Evolutionary conservation across 1,284 basidiomycete genomes (phyloP).

Genomic region (Irpex rosettiformis): DNA sequence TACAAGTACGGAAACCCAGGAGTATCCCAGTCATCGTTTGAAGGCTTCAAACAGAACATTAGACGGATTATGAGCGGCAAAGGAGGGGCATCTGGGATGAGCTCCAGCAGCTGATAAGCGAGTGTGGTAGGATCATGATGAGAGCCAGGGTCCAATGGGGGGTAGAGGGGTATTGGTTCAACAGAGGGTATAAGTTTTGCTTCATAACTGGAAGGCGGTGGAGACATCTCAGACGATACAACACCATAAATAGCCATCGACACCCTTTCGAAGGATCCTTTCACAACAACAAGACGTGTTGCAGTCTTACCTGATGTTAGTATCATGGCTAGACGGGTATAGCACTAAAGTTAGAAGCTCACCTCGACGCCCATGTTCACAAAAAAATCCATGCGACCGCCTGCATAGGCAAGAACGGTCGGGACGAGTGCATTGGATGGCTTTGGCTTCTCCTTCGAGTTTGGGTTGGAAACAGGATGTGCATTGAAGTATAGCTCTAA

Average conservation of each 20-base stretch:
- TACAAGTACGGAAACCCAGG: conserved; percentile 68
- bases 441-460: conserved; percentile 53
- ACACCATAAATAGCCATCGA: conserved; percentile 72
- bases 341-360: no score
- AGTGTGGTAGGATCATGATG: conserved; percentile 55
- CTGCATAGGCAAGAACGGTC: conserved; percentile 67
- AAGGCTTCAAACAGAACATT: conserved; percentile 73
- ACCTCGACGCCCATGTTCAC: conserved; percentile 72
- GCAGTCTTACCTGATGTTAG: conserved; percentile 46
- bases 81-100: conserved; percentile 58
- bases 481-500: conserved; percentile 73
- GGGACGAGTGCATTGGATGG: conserved; percentile 70
- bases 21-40: conserved; percentile 72
- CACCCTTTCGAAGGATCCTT: conserved; percentile 61
- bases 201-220: conserved; percentile 27
- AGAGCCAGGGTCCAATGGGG: conserved; percentile 57
- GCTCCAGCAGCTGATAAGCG: conserved; percentile 53
- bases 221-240: conserved; percentile 34
- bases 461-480: conserved; percentile 39
- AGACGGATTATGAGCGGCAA: conserved; percentile 61
- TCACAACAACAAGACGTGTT: conserved; percentile 76
- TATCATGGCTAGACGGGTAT: no score
- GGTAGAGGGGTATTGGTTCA: conserved; percentile 40
- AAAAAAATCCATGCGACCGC: conserved; percentile 59
- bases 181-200: conserved; percentile 36